Percentiles rank a stretch among this genome's conserved stretches.
phyloP scores from a whole-genome alignment of 1,284 basidiomycete genomes.

The Volvariella surrecta region DNA sequence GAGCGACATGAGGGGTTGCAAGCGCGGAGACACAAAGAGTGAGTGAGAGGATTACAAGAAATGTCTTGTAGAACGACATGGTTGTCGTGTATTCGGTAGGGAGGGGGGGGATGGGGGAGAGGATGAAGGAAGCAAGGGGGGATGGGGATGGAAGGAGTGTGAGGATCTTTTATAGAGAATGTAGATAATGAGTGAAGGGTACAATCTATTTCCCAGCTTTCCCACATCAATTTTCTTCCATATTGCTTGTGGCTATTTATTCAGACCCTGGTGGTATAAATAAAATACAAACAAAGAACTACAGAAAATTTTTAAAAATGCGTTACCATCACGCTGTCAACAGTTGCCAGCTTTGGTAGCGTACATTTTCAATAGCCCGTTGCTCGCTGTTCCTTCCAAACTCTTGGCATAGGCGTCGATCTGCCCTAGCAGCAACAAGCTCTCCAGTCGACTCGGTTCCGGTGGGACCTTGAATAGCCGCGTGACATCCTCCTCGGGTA shows the following conservation, averaged over 20 bases:
- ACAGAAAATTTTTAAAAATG: too few species aligned
- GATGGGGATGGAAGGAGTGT: slow-evolving; percentile 13
- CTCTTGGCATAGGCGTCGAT: slow-evolving; percentile 79
- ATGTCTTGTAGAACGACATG: slow-evolving; percentile 38
- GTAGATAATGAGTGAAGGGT: slow-evolving; percentile 7
- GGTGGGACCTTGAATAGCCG: slow-evolving; percentile 82
- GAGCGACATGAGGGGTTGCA: slow-evolving; percentile 34
- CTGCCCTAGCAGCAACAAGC: slow-evolving; percentile 81
- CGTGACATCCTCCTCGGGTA: slow-evolving; percentile 82
- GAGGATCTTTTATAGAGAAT: slow-evolving; percentile 6
- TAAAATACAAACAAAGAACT: too few species aligned
- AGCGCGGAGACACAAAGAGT: slow-evolving; percentile 35
- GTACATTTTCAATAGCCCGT: slow-evolving; percentile 72
- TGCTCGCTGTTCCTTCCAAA: slow-evolving; percentile 64
- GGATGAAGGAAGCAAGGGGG: not conserved
- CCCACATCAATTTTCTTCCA: too few species aligned
- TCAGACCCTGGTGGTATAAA: too few species aligned
- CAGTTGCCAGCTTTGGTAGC: slow-evolving; percentile 37
- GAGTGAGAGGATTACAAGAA: slow-evolving; percentile 37
- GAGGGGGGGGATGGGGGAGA: slow-evolving; percentile 8
- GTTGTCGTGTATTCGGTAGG: too few species aligned
- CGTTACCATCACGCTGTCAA: too few species aligned
- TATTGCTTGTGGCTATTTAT: too few species aligned
- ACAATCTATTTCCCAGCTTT: not conserved
- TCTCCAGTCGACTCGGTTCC: slow-evolving; percentile 88